Conservation (phyloP, 2,329 filamentous ascomycete species). For the Curvularia sp. region DNA sequence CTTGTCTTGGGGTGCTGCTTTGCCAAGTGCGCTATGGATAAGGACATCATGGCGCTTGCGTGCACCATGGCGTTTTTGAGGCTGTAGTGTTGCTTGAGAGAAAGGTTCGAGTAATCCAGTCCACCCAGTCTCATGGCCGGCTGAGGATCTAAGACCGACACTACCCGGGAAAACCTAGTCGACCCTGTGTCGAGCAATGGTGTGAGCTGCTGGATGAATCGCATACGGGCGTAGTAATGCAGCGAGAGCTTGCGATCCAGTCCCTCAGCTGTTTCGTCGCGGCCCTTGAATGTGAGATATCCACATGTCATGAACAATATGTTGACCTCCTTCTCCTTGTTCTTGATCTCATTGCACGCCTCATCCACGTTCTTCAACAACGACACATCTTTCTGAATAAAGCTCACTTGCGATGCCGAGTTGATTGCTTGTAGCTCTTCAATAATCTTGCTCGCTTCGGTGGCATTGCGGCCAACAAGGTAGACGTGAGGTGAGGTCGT, state of each 20-base stretch:
- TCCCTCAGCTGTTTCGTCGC: slow-evolving; percentile 49
- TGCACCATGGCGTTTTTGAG: slow-evolving; percentile 36
- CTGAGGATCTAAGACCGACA: slow-evolving; percentile 41
- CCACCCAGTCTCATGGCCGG: slow-evolving; percentile 20
- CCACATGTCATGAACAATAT: slow-evolving; percentile 63
- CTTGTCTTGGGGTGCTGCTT: slow-evolving; percentile 27
- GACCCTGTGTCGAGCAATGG: slow-evolving; percentile 43
- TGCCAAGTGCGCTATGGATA: slow-evolving; percentile 35
- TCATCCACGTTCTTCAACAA: slow-evolving; percentile 54
- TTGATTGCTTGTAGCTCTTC: slow-evolving; percentile 51
- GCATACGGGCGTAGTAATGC: slow-evolving; percentile 49
- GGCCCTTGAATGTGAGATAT: slow-evolving; percentile 54
- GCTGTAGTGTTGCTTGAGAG: slow-evolving; percentile 35
- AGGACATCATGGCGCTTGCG: slow-evolving; percentile 37
- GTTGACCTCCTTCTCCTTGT: slow-evolving; percentile 62
- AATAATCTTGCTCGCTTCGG: slow-evolving; percentile 49
- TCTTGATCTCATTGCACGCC: slow-evolving; percentile 57
- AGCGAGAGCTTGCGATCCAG: slow-evolving; percentile 44
- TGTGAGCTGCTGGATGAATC: slow-evolving; percentile 51
- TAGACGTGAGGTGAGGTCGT: slow-evolving; percentile 52
- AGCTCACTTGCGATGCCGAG: slow-evolving; percentile 46
- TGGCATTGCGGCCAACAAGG: slow-evolving; percentile 53
- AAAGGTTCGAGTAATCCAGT: slow-evolving; percentile 37
- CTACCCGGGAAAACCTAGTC: slow-evolving; percentile 36
- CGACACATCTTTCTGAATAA: slow-evolving; percentile 54